A percentile compares a stretch with the other conserved stretches of the same genome.
Conservation (phyloP, 768 basidiomycete genomes). For the Boletus barrowsii region DNA sequence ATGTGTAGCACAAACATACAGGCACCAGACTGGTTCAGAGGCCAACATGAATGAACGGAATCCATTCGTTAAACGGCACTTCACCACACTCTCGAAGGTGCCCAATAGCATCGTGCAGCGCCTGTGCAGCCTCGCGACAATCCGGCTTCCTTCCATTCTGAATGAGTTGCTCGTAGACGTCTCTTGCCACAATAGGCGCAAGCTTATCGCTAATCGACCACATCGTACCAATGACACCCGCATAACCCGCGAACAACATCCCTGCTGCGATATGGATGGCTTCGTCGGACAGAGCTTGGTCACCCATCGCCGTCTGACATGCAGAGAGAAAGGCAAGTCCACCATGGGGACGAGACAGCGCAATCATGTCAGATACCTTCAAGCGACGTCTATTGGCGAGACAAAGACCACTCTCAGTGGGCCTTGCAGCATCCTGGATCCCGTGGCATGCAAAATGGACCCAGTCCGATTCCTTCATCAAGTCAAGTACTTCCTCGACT, state of each 20-base stretch:
- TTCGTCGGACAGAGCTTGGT: background rate
- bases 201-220: conserved; percentile 42
- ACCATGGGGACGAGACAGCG: background rate
- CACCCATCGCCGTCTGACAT: background rate
- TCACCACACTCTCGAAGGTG: background rate
- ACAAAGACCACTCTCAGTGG: background rate
- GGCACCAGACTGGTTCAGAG: background rate
- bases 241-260: conserved; percentile 34
- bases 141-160: background rate
- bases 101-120: background rate
- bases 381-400: background rate
- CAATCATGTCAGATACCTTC: background rate
- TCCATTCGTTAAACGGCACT: background rate
- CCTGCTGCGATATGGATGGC: background rate
- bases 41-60: conserved; percentile 8
- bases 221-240: conserved; percentile 41
- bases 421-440: background rate
- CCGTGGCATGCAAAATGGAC: background rate
- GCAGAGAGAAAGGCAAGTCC: background rate
- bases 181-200: conserved; percentile 32
- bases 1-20: too few species aligned
- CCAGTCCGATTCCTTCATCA: conserved; percentile 4
- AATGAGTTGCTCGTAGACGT: background rate
- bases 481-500: background rate
- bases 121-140: background rate